Conservation (phyloP, 2,329 filamentous ascomycete species). For the Alternaria sp. region DNA sequence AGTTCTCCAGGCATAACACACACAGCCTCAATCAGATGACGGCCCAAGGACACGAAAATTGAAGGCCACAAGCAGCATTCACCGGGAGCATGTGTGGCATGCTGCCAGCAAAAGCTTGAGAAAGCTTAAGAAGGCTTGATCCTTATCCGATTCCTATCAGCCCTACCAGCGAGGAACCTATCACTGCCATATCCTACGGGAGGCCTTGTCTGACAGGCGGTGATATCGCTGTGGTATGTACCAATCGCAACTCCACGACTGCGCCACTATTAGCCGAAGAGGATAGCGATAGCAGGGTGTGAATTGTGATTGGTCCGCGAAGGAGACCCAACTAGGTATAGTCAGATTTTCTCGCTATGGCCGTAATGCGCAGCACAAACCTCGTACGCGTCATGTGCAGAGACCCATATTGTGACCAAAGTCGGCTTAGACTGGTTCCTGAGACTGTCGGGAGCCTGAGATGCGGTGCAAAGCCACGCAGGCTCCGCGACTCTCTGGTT, state of each 20-base stretch:
- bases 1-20: fast-evolving
- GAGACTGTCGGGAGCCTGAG: not conserved
- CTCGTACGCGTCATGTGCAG: not conserved
- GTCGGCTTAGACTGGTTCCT: not conserved
- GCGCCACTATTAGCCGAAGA: not conserved
- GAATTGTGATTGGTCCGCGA: conserved; percentile 27
- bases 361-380: not conserved
- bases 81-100: not conserved
- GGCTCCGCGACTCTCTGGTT: not conserved
- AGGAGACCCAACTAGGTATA: conserved; percentile 19
- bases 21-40: not conserved
- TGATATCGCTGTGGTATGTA: not conserved
- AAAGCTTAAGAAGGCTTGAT: conserved; percentile 1
- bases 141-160: not conserved
- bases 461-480: conserved; percentile 3
- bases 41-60: not conserved
- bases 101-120: not conserved
- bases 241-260: conserved; percentile 10
- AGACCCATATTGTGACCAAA: not conserved
- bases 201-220: not conserved
- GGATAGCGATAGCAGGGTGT: not conserved
- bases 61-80: not conserved
- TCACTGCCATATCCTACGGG: not conserved
- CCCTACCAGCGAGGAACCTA: not conserved
- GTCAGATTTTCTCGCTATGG: not conserved